Conservation (phyloP, 805 yeast species). For the Ogataea corticis region DNA sequence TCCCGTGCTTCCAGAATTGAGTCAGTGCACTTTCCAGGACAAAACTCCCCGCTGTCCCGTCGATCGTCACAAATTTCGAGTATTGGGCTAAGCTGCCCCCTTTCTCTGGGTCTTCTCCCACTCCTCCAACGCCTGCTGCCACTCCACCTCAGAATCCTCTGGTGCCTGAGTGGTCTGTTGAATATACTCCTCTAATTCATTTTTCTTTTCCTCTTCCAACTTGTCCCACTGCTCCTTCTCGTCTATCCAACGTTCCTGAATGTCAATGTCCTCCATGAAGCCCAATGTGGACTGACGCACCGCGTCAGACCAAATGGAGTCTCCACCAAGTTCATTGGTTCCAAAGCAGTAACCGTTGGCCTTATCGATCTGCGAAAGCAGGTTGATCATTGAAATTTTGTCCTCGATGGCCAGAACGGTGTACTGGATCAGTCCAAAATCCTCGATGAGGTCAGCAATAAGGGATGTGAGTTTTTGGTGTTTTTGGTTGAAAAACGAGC, state of each 20-base stretch:
- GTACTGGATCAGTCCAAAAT: conserved; percentile 82
- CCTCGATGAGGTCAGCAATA: conserved; percentile 81
- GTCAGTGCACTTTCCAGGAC: too few relatives aligned
- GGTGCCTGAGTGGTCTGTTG: conserved; percentile 42
- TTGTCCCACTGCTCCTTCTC: conserved; percentile 76
- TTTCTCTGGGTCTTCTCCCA: conserved; percentile 46
- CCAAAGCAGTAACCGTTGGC: conserved; percentile 95
- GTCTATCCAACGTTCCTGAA: conserved; percentile 96
- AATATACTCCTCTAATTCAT: conserved; percentile 36
- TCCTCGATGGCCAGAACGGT: conserved; percentile 91
- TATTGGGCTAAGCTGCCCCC: background rate
- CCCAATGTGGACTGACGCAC: conserved; percentile 68
- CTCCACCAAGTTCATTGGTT: conserved; percentile 93
- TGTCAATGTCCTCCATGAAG: conserved; percentile 57
- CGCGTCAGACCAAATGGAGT: conserved; percentile 96
- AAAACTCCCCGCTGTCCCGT: too few relatives aligned
- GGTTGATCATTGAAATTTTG: conserved; percentile 84
- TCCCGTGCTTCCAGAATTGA: too few relatives aligned
- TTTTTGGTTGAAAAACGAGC: conserved; percentile 45
- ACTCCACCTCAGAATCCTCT: conserved; percentile 60
- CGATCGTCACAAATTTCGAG: too few relatives aligned
- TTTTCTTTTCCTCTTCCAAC: conserved; percentile 49
- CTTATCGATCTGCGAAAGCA: conserved; percentile 77
- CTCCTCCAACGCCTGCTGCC: conserved; percentile 63
- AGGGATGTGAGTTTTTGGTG: conserved; percentile 66